Conservation (phyloP, 352 stramenopile genomes). For the Phytophthora sojae region DNA sequence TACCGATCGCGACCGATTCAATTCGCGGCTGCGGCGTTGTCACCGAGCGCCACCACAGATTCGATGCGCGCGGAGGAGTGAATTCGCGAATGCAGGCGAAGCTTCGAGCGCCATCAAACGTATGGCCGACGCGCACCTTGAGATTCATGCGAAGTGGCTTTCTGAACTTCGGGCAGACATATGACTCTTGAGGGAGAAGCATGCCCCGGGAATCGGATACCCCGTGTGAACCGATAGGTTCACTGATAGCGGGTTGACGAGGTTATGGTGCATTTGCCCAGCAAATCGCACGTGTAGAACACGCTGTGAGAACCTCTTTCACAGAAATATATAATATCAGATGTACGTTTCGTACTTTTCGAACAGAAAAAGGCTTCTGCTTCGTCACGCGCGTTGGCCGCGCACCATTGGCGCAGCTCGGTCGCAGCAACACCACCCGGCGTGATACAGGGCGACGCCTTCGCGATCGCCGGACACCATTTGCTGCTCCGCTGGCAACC, state of each 20-base stretch:
- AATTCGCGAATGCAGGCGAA: slow-evolving; percentile 24
- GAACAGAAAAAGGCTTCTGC: slow-evolving; percentile 5
- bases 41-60: neutral
- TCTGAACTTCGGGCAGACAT: slow-evolving; percentile 28
- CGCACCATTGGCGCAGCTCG: slow-evolving; percentile 12
- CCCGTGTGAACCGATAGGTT: neutral
- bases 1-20: neutral
- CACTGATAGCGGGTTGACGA: too few relatives aligned
- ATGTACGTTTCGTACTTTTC: neutral
- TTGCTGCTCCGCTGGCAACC: neutral
- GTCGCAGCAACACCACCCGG: neutral
- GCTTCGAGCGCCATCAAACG: neutral
- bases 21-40: too few relatives aligned
- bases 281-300: too few relatives aligned
- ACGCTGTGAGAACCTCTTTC: neutral
- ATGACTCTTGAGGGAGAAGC: slow-evolving; percentile 17
- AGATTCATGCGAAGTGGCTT: slow-evolving; percentile 13
- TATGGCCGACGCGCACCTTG: slow-evolving; percentile 1
- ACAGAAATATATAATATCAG: too few relatives aligned
- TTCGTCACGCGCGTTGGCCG: slow-evolving; percentile 14
- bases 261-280: too few relatives aligned
- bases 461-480: neutral
- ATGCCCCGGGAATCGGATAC: neutral
- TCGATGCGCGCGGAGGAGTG: slow-evolving; percentile 15
- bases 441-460: neutral